These are phyloP conservation scores for Starmerella gropengiesseri DNA, from an alignment of 805 yeast genomes.

Conservation along the genomic window DNA sequence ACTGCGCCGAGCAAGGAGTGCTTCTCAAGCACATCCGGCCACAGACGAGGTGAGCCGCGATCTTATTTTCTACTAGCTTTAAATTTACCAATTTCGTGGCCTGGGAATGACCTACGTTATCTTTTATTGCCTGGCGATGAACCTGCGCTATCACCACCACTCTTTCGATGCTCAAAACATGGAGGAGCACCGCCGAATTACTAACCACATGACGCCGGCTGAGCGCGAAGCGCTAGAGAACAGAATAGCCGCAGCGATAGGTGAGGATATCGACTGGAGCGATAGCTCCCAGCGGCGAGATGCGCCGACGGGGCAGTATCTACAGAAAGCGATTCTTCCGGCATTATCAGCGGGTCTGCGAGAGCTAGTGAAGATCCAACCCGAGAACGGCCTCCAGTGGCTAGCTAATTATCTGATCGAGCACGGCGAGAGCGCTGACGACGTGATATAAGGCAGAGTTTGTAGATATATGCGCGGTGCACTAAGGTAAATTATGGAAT, in stretches of 20 bases:
- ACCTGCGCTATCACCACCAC: too few relatives aligned
- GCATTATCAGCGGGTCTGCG: conserved; percentile 9
- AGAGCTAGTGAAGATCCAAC: conserved; percentile 2
- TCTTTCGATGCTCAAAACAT: too few relatives aligned
- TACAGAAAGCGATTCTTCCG: conserved; percentile 10
- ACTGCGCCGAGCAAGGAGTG: too few relatives aligned
- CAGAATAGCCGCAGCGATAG: conserved; percentile 1
- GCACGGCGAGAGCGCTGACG: neutral
- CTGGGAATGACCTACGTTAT: too few relatives aligned
- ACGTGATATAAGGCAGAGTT: neutral
- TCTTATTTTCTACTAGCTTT: too few relatives aligned
- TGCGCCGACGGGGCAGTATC: conserved; percentile 13
- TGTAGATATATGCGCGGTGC: neutral
- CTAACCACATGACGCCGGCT: conserved; percentile 2
- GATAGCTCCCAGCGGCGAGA: neutral
- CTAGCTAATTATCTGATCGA: conserved; percentile 9
- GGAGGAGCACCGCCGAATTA: too few relatives aligned
- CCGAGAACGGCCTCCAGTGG: conserved; percentile 12
- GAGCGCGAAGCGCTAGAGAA: conserved; percentile 5
- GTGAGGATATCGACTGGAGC: conserved; percentile 11
- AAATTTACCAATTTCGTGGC: too few relatives aligned
- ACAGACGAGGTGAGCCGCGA: too few relatives aligned
- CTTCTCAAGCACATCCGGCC: too few relatives aligned
- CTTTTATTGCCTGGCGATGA: too few relatives aligned
- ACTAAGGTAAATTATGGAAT: too few relatives aligned